phyloP scores from a whole-genome alignment of 176 grass and related monocot genomes.

The Typha latifolia region DNA sequence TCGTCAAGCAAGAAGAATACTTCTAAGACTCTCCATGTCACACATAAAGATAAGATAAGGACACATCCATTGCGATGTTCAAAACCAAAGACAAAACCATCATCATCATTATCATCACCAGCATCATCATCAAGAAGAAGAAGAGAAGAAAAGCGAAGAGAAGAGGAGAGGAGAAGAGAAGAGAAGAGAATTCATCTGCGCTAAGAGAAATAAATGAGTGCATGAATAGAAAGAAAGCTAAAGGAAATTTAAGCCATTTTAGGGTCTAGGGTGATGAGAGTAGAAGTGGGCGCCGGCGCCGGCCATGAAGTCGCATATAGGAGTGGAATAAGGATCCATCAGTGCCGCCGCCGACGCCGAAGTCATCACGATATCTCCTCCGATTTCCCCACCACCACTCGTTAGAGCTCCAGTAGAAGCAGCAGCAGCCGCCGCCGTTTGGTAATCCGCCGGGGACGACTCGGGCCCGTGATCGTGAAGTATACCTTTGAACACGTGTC shows the following conservation, averaged over 20 bases:
- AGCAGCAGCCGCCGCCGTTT: constrained; percentile 30
- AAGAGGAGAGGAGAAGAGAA: too few species aligned
- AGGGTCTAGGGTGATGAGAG: constrained; percentile 39
- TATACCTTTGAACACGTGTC: constrained; percentile 92
- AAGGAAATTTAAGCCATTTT: background rate
- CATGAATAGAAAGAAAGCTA: background rate
- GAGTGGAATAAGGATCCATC: constrained; percentile 88
- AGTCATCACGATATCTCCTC: background rate
- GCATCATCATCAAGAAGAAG: too few species aligned
- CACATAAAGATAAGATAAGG: too few species aligned
- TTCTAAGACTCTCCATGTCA: too few species aligned
- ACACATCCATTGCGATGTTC: too few species aligned
- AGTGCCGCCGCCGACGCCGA: constrained; percentile 57
- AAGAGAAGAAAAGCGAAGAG: too few species aligned
- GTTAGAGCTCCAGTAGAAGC: constrained; percentile 24
- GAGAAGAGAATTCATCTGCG: too few species aligned
- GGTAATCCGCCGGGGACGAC: background rate
- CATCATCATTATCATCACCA: too few species aligned
- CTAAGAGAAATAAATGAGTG: background rate
- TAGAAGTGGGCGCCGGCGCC: constrained; percentile 16
- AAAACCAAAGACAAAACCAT: too few species aligned
- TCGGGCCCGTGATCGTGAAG: constrained; percentile 73
- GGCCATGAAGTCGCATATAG: constrained; percentile 37
- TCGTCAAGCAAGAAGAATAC: too few species aligned
- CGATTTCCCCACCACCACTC: constrained; percentile 15